Conservation (phyloP, 2,329 filamentous ascomycete genomes). For the Epichloe festucae region DNA sequence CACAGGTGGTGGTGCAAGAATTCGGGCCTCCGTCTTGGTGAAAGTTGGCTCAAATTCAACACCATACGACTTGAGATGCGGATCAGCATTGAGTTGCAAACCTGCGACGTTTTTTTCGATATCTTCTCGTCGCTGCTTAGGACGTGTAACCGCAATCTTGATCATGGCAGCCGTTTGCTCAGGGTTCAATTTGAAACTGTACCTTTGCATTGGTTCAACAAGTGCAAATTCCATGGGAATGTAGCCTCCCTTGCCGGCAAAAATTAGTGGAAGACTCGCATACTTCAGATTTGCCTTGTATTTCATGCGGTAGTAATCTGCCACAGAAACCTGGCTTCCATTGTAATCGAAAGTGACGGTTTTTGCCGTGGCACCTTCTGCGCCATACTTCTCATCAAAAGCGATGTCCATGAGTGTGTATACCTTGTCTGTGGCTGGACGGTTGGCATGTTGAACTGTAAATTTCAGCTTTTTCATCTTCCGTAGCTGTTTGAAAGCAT, state of each 20-base stretch:
- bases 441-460: slow-evolving; percentile 36
- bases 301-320: slow-evolving; percentile 41
- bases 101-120: slow-evolving; percentile 46
- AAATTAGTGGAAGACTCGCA: slow-evolving; percentile 41
- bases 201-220: slow-evolving; percentile 42
- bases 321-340: slow-evolving; percentile 31
- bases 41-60: slow-evolving; percentile 54
- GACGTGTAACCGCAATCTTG: slow-evolving; percentile 76
- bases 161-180: slow-evolving; percentile 76
- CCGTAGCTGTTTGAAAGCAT: slow-evolving; percentile 41
- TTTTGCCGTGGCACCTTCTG: slow-evolving; percentile 34
- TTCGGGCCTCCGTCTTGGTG: slow-evolving; percentile 52
- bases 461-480: slow-evolving; percentile 44
- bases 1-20: slow-evolving; percentile 60
- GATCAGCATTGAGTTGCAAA: slow-evolving; percentile 56
- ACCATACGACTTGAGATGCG: slow-evolving; percentile 59
- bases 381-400: slow-evolving; percentile 30
- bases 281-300: slow-evolving; percentile 38
- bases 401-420: slow-evolving; percentile 41
- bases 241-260: slow-evolving; percentile 38
- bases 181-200: slow-evolving; percentile 47
- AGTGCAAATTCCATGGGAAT: slow-evolving; percentile 52
- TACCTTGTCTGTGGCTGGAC: slow-evolving; percentile 29
- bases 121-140: slow-evolving; percentile 50
- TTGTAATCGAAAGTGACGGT: slow-evolving; percentile 43